Conservation (phyloP, 768 basidiomycete species). For the Lactarius psammicola region DNA sequence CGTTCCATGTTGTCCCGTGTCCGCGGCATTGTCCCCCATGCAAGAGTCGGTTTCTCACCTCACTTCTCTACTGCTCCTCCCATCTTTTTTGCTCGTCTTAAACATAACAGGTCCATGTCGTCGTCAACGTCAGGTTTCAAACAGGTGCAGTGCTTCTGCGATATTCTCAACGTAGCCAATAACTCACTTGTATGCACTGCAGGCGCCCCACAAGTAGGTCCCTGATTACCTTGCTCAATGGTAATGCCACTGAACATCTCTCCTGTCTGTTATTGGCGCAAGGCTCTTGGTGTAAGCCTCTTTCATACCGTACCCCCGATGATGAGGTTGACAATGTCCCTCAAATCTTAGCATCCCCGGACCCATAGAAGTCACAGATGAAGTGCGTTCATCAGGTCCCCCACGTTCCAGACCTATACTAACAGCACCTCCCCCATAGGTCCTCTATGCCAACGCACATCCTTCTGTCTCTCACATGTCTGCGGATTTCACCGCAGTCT, state of each 20-base stretch:
- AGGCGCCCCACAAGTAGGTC: constrained; percentile 53
- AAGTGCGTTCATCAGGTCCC: constrained; percentile 39
- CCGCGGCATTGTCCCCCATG: constrained; percentile 5
- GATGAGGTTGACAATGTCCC: constrained; percentile 27
- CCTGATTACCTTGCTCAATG: neutral
- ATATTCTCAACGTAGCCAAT: constrained; percentile 11
- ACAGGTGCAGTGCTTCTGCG: constrained; percentile 32
- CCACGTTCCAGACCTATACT: neutral
- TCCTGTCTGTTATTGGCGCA: neutral
- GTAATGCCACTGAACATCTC: neutral
- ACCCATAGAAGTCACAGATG: constrained; percentile 60
- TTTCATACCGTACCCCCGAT: neutral
- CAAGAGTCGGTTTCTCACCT: neutral
- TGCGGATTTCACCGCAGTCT: constrained; percentile 81
- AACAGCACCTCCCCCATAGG: constrained; percentile 40
- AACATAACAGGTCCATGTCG: constrained; percentile 33
- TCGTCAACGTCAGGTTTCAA: constrained; percentile 33
- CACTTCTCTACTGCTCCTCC: constrained; percentile 12
- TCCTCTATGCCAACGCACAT: constrained; percentile 91
- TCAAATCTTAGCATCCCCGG: constrained; percentile 43
- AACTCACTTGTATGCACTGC: constrained; percentile 7
- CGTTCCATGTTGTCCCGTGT: constrained; percentile 23
- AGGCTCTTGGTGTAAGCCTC: constrained; percentile 33
- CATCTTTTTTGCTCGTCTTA: constrained; percentile 12
- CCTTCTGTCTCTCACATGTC: constrained; percentile 88